phyloP scores from a whole-genome alignment of 225 moss, liverwort and hornwort genomes.

The Sphagnum contortum region DNA sequence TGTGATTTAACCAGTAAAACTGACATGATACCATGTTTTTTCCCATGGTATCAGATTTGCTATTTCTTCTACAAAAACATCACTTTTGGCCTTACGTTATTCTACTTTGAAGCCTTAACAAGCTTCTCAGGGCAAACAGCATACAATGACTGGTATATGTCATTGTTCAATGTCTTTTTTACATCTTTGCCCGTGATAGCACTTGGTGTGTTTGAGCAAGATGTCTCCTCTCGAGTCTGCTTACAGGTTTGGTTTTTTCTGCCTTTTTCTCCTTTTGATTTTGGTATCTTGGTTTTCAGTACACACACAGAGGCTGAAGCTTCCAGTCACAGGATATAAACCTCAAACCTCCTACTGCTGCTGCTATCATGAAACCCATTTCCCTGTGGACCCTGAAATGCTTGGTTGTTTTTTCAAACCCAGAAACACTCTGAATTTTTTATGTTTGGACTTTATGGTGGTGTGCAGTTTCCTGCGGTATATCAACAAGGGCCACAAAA shows the following conservation, averaged over 20 bases:
- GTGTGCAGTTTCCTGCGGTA: conserved; percentile 79
- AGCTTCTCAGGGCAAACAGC: conserved; percentile 78
- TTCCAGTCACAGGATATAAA: too few species aligned
- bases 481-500: conserved; percentile 95
- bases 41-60: conserved; percentile 54
- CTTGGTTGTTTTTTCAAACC: too few species aligned
- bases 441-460: neutral
- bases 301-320: too few species aligned
- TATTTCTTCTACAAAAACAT: conserved; percentile 99
- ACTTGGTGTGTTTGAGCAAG: conserved; percentile 94
- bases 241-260: conserved; percentile 17
- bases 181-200: conserved; percentile 95
- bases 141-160: conserved; percentile 88
- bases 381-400: too few species aligned
- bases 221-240: conserved; percentile 72
- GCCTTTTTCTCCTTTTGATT: too few species aligned
- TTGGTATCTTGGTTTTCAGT: too few species aligned
- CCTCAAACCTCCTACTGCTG: too few species aligned
- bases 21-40: neutral
- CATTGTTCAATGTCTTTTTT: conserved; percentile 95
- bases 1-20: neutral
- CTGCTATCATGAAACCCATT: too few species aligned
- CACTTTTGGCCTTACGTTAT: conserved; percentile 88
- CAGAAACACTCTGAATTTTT: too few species aligned
- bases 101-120: conserved; percentile 81